These are phyloP conservation scores for Gracilaria gracilis DNA, from an alignment of 23 red algal species.

Conservation along the genomic window DNA sequence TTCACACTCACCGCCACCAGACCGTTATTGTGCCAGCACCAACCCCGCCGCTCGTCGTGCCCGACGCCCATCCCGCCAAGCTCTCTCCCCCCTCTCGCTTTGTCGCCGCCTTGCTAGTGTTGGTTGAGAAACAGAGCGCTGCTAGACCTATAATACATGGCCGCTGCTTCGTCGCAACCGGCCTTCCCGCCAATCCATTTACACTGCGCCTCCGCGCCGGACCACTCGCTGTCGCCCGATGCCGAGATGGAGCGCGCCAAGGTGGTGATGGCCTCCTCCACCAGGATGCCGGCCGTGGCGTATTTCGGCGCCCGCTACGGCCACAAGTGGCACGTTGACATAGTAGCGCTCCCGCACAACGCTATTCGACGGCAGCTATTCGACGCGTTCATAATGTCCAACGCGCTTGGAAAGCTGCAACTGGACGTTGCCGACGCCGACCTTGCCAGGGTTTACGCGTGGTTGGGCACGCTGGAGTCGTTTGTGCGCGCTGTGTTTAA, in stretches of 20 bases:
- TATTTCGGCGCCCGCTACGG: slow-evolving; percentile 57
- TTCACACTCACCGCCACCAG: not conserved
- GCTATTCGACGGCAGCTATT: slow-evolving; percentile 62
- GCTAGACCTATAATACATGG: not conserved
- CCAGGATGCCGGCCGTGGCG: slow-evolving; percentile 66
- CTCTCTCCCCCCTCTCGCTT: not conserved
- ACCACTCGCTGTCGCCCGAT: slow-evolving; percentile 19
- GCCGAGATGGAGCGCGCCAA: slow-evolving; percentile 65
- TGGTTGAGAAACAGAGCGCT: too few relatives aligned
- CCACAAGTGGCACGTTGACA: slow-evolving; percentile 69
- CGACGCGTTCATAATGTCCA: slow-evolving; percentile 74
- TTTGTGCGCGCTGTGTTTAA: slow-evolving; percentile 62
- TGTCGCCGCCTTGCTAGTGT: not conserved
- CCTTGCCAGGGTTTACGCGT: slow-evolving; percentile 66
- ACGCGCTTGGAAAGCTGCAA: slow-evolving; percentile 58
- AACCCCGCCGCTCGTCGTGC: not conserved
- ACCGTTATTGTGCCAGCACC: not conserved
- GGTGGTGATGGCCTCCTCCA: slow-evolving; percentile 52
- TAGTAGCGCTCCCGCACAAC: slow-evolving; percentile 69
- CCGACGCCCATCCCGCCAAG: not conserved
- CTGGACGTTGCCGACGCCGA: slow-evolving; percentile 63
- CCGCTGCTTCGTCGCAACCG: slow-evolving; percentile 3
- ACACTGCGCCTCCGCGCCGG: slow-evolving; percentile 58
- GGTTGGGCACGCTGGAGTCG: slow-evolving; percentile 63
- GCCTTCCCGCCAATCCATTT: slow-evolving; percentile 52